Evolutionary conservation across 2,329 filamentous ascomycete genomes (phyloP).

Genomic region (Phoma herbarum): DNA sequence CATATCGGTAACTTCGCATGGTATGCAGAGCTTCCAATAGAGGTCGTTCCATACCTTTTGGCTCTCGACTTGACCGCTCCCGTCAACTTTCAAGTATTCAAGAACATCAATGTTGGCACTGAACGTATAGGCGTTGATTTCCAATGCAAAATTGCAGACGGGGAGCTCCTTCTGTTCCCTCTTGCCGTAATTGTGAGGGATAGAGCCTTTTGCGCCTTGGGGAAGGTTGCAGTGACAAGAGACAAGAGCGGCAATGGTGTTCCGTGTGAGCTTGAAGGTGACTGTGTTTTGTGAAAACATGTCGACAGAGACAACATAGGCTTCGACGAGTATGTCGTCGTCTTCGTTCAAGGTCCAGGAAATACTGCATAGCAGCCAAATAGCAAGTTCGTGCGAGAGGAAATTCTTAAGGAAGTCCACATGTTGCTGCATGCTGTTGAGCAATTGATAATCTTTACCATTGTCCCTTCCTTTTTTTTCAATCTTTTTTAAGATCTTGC

Average conservation of each 20-base stretch:
- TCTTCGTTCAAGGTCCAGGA: not conserved
- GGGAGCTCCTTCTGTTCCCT: not conserved
- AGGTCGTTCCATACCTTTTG: not conserved
- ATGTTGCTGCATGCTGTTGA: not conserved
- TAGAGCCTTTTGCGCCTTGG: not conserved
- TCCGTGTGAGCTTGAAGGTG: not conserved
- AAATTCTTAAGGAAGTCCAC: not conserved
- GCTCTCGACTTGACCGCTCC: not conserved
- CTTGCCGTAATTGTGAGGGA: not conserved
- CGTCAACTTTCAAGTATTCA: not conserved
- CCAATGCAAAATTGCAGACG: not conserved
- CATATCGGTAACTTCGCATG: too few species aligned
- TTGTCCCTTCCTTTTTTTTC: not conserved
- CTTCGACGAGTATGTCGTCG: not conserved
- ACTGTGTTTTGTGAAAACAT: not conserved
- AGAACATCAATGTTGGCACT: not conserved
- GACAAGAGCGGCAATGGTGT: not conserved
- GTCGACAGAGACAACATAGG: not conserved
- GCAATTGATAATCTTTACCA: not conserved
- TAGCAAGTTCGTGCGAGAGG: not conserved
- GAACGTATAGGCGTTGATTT: not conserved
- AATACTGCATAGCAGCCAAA: not conserved
- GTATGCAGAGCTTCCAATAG: not conserved
- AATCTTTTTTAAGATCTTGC: not conserved
- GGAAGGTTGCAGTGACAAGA: not conserved